Evolutionary conservation across 2,329 filamentous ascomycete genomes (phyloP).

Genomic region (Diaporthe caulivora): DNA sequence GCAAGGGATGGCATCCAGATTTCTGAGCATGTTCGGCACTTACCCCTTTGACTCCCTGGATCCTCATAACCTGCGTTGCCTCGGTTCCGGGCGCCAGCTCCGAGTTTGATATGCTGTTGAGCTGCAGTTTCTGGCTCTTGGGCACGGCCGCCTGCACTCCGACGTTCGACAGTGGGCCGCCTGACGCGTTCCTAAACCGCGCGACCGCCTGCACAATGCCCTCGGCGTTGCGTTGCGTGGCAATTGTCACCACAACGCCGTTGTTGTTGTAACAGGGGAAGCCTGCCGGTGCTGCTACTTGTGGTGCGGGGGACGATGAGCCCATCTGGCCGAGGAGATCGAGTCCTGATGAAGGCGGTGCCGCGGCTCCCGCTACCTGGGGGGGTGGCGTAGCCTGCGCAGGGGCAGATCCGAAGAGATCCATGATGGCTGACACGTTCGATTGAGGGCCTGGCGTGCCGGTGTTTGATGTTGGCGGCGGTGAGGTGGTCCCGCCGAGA

Average conservation of each 20-base stretch:
- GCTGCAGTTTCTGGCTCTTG: constrained; percentile 93
- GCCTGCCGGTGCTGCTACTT: constrained; percentile 59
- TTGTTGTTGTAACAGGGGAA: constrained; percentile 89
- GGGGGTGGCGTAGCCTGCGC: constrained; percentile 50
- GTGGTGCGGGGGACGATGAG: constrained; percentile 61
- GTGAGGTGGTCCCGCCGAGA: constrained; percentile 77
- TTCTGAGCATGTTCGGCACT: constrained; percentile 58
- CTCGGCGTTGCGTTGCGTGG: constrained; percentile 85
- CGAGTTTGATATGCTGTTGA: constrained; percentile 87
- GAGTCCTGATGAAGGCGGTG: constrained; percentile 59
- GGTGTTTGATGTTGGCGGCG: constrained; percentile 53
- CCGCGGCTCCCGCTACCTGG: constrained; percentile 59
- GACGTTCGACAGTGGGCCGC: constrained; percentile 76
- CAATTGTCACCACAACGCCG: constrained; percentile 82
- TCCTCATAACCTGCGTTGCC: constrained; percentile 90
- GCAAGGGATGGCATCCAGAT: constrained; percentile 4
- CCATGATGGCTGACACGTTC: constrained; percentile 84
- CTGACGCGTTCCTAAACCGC: constrained; percentile 83
- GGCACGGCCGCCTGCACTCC: constrained; percentile 95
- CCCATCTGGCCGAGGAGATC: constrained; percentile 58
- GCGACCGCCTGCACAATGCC: constrained; percentile 85
- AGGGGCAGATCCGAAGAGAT: constrained; percentile 76
- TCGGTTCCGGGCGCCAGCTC: constrained; percentile 83
- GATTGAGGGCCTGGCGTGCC: constrained; percentile 68
- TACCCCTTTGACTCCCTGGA: constrained; percentile 88